These are phyloP conservation scores for Leccinum uliginosum DNA, from an alignment of 768 basidiomycete species.

Conservation along the genomic window DNA sequence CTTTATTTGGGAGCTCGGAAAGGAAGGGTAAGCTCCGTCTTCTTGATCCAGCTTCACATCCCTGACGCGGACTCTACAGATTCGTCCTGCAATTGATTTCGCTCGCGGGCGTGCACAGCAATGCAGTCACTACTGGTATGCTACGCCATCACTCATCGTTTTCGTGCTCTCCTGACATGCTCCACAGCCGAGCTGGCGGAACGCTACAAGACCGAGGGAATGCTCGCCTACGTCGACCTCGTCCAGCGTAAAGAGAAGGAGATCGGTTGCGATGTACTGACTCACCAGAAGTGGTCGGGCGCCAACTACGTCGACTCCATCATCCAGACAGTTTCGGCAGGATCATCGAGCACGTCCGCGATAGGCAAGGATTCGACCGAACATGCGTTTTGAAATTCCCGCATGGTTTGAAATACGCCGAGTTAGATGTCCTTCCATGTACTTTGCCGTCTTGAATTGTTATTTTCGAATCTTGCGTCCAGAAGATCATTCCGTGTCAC, in stretches of 20 bases:
- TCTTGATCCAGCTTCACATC: background rate
- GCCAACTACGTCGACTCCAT: conserved; percentile 90
- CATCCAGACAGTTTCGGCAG: conserved; percentile 76
- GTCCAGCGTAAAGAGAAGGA: conserved; percentile 87
- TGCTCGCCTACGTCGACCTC: conserved; percentile 89
- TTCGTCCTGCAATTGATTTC: conserved; percentile 89
- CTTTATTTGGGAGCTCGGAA: conserved; percentile 87
- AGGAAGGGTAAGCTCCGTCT: conserved; percentile 60
- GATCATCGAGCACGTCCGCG: conserved; percentile 83
- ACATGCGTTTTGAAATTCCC: conserved; percentile 57
- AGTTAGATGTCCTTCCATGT: conserved; percentile 1
- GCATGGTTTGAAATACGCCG: background rate
- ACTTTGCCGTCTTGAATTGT: background rate
- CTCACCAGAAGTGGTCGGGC: conserved; percentile 96
- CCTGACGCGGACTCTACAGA: conserved; percentile 34
- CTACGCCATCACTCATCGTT: conserved; percentile 27
- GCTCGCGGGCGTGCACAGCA: conserved; percentile 84
- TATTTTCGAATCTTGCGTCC: background rate
- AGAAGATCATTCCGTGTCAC: conserved; percentile 6
- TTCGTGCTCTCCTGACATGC: conserved; percentile 3
- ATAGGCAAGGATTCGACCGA: conserved; percentile 88
- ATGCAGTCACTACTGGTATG: conserved; percentile 71
- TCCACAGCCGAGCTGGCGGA: conserved; percentile 68
- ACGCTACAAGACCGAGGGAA: conserved; percentile 80
- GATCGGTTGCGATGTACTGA: conserved; percentile 84